A percentile compares a stretch with the other conserved stretches of the same genome.
Conservation (phyloP, 495 filamentous ascomycete genomes). For the Coniosporium apollinis region DNA sequence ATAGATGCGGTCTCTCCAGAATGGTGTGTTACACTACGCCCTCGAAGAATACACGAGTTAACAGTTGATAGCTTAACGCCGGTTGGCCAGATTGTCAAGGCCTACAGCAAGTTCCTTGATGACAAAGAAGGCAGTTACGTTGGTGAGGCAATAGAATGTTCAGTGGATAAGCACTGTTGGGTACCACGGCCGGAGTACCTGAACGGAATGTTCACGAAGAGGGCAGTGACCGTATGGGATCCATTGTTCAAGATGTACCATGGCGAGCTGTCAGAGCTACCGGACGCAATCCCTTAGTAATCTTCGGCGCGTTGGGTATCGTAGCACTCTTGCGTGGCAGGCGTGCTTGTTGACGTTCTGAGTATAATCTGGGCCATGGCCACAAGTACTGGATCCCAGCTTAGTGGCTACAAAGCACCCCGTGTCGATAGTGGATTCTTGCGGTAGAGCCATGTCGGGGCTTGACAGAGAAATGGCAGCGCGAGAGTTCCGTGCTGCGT, state of each 20-base stretch:
- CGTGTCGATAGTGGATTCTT: no score
- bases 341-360: no score
- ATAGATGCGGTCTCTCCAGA: conserved; percentile 20
- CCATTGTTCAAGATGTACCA: conserved; percentile 26
- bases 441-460: no score
- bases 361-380: no score
- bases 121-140: conserved; percentile 12
- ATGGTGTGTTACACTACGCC: conserved; percentile 5
- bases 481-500: no score
- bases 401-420: no score
- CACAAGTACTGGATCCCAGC: no score
- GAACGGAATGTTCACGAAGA: conserved; percentile 17
- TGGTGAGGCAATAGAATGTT: conserved; percentile 23
- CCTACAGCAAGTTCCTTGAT: conserved; percentile 20
- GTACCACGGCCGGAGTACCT: conserved; percentile 16
- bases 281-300: conserved; percentile 20
- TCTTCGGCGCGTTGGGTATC: no score
- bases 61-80: conserved; percentile 18
- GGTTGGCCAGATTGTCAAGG: conserved; percentile 19
- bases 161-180: conserved; percentile 18
- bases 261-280: conserved; percentile 22
- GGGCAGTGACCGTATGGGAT: conserved; percentile 24
- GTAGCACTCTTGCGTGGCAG: no score
- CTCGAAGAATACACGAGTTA: not conserved
- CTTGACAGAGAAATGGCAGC: no score